A percentile compares a stretch with the other conserved stretches of the same genome.
phyloP scores from a whole-genome alignment of 1,284 basidiomycete genomes.

The Melampsora occidentalis region DNA sequence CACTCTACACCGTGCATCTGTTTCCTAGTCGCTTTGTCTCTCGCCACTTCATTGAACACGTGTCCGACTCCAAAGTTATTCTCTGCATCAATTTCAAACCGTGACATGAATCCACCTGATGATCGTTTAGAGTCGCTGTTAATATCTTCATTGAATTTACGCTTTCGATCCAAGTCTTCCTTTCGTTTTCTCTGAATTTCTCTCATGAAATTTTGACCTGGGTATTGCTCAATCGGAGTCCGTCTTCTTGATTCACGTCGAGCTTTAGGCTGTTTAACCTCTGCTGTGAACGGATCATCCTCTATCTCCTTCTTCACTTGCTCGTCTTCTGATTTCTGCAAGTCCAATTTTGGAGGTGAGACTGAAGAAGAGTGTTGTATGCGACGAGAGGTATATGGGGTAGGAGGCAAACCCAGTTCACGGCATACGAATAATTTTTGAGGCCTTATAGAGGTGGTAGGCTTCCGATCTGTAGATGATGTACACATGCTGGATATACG shows the following conservation, averaged over 20 bases:
- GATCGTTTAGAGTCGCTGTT: not conserved
- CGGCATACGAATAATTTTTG: not conserved
- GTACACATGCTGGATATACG: not conserved
- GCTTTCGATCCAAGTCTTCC: constrained; percentile 20
- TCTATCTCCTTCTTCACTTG: not conserved
- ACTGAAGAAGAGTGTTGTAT: not conserved
- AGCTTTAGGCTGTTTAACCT: not conserved
- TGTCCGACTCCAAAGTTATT: constrained; percentile 66
- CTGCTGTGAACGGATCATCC: not conserved
- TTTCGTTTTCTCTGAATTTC: constrained; percentile 44
- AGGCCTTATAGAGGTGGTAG: not conserved
- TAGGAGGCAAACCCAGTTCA: not conserved
- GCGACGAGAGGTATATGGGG: not conserved
- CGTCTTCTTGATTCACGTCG: not conserved
- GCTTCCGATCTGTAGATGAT: not conserved
- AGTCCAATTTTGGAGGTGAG: not conserved
- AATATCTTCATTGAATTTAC: not conserved
- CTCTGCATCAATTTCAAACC: constrained; percentile 63
- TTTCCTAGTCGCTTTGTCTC: constrained; percentile 65
- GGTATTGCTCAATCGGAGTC: constrained; percentile 41
- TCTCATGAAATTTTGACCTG: constrained; percentile 44
- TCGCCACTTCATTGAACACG: constrained; percentile 73
- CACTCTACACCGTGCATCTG: constrained; percentile 74
- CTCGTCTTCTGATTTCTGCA: not conserved
- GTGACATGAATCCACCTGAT: constrained; percentile 3